Conservation (phyloP, 2,329 filamentous ascomycete genomes). For the Venturia carpophila region DNA sequence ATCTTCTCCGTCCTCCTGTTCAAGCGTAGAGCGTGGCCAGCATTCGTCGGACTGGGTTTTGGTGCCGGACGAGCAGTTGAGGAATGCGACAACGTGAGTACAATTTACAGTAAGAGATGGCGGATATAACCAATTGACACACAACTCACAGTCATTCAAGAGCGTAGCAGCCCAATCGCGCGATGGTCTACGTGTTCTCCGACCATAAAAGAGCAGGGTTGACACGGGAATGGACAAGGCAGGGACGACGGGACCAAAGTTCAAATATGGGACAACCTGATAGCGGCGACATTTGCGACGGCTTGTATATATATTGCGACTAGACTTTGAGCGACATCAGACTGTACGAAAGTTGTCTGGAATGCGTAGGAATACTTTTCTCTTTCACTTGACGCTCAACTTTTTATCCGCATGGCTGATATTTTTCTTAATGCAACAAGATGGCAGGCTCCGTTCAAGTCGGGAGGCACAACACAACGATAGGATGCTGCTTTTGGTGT, state of each 20-base stretch:
- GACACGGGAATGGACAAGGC: not conserved
- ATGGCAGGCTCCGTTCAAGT: not conserved
- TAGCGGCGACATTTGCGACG: not conserved
- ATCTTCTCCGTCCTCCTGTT: constrained; percentile 98
- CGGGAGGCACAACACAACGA: not conserved
- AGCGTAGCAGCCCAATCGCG: constrained; percentile 40
- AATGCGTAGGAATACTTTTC: not conserved
- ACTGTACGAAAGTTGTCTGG: not conserved
- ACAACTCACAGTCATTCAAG: constrained; percentile 41
- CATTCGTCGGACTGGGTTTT: constrained; percentile 89
- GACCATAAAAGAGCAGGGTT: constrained; percentile 29
- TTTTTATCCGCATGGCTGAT: not conserved
- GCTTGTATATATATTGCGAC: constrained; percentile 9
- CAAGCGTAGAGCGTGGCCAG: constrained; percentile 96
- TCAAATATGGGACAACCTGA: not conserved
- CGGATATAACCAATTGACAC: constrained; percentile 1
- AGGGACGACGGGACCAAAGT: not conserved
- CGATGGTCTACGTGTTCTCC: constrained; percentile 42
- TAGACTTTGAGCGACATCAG: not conserved
- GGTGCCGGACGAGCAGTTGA: constrained; percentile 95
- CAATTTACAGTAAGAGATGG: not conserved
- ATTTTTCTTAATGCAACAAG: not conserved
- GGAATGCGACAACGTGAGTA: constrained; percentile 74
- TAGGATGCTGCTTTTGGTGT: not conserved
- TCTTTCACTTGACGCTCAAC: not conserved